A percentile compares a stretch with the other conserved stretches of the same genome.
These are phyloP conservation scores for Ascochyta clinopodiicola DNA, from an alignment of 2,329 filamentous ascomycete species.

Conservation along the genomic window DNA sequence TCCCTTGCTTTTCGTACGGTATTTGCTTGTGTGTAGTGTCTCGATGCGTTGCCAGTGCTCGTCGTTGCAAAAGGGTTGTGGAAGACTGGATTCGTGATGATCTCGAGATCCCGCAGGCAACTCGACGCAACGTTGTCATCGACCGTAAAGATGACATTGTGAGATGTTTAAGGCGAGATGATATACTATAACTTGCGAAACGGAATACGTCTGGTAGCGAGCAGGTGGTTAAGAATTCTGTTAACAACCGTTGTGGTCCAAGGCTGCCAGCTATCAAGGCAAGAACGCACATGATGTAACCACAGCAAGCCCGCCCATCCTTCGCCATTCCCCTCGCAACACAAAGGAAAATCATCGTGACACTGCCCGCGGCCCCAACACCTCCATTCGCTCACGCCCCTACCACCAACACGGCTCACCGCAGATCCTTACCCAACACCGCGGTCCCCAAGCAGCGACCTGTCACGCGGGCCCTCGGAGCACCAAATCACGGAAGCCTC, in stretches of 20 bases:
- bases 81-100: constrained; percentile 8
- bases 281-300: constrained; percentile 1
- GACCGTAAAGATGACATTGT: background rate
- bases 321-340: background rate
- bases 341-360: constrained; percentile 9
- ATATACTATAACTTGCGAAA: background rate
- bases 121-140: background rate
- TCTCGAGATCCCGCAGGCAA: background rate
- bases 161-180: background rate
- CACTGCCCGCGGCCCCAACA: background rate
- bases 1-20: constrained; percentile 28
- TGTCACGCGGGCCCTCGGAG: background rate
- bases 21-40: constrained; percentile 20
- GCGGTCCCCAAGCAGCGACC: background rate
- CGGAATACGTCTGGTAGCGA: background rate
- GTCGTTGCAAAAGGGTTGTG: constrained; percentile 11
- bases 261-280: background rate
- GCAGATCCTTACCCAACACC: background rate
- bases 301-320: background rate
- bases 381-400: background rate
- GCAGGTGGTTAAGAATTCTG: background rate
- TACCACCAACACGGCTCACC: background rate
- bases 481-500: background rate
- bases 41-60: constrained; percentile 16
- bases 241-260: background rate